phyloP scores from a whole-genome alignment of 768 basidiomycete species.

The Naganishia vishniacii region DNA sequence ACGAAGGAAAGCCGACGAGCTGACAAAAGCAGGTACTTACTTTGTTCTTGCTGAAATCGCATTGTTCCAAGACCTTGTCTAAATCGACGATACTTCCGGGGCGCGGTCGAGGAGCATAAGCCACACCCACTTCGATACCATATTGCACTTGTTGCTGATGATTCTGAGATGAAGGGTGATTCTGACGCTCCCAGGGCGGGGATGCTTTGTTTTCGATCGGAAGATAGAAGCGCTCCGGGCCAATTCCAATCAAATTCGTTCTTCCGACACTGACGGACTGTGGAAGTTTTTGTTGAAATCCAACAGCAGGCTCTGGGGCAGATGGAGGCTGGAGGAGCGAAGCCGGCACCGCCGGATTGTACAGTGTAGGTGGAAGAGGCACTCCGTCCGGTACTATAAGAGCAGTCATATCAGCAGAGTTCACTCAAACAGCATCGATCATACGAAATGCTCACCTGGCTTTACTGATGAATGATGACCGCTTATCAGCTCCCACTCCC shows the following conservation, averaged over 20 bases:
- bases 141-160: constrained; percentile 12
- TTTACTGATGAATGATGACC: constrained; percentile 87
- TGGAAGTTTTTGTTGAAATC: constrained; percentile 36
- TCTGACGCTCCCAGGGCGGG: constrained; percentile 45
- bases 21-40: constrained; percentile 33
- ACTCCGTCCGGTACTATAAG: constrained; percentile 40
- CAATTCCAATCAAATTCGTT: constrained; percentile 62
- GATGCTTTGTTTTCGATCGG: constrained; percentile 57
- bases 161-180: constrained; percentile 10
- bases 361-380: constrained; percentile 35
- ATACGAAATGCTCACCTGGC: constrained; percentile 19
- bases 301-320: constrained; percentile 32
- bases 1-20: not conserved
- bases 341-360: constrained; percentile 46
- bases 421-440: not conserved
- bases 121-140: constrained; percentile 36
- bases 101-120: constrained; percentile 80
- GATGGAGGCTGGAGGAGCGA: constrained; percentile 33
- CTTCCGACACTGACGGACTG: constrained; percentile 51
- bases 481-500: constrained; percentile 89
- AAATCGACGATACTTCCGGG: constrained; percentile 81
- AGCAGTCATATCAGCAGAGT: not conserved
- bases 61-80: constrained; percentile 85
- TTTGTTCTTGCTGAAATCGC: constrained; percentile 70
- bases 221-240: constrained; percentile 71